Evolutionary conservation across 805 yeast genomes (phyloP), one percentile per base, ranked within the genome.

Genomic region (Myxozyma mucilagina): DNA sequence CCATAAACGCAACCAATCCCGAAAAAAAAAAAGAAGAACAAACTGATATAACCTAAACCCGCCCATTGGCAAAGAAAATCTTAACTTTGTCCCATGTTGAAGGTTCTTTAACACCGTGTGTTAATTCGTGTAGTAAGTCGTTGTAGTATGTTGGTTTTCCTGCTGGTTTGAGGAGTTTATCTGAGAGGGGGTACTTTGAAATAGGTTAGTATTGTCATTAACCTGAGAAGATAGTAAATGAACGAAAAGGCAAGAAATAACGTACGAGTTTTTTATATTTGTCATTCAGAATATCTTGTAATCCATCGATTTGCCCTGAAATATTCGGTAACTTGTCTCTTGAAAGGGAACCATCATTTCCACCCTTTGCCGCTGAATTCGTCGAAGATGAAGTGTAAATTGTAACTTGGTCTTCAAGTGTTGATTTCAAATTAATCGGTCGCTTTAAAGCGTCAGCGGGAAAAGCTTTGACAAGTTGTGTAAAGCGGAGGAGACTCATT

Each of bases 91-190:
- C 35, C 66, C 63, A 59, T 31, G 31, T n/a, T 36, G 61, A 42
- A 2, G 61, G 64, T 41, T 49, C 56, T n/a, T 16, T 38, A 18
- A 60, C 62, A 13, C 66, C 66, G 29, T 60, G 54, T 24, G 20
- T 47, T 13, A 66, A 43, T 20, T 67, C 67, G 11, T 53, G 29
- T n/a, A 16, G 38, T 11, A 66, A 47, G 16, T 38, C 34, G 13
- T 38, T 54, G 56, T 68, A 68, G 43, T 68, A 68, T 8, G 54
- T 51, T 10, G 70, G 70, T 24, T 68, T 63, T 36, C 69, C 63
- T 13, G 56, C 60, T 1, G 70, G 70, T 41, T 53, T 47, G 59
- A 67, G 39, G 4, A 63, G 42, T 18, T 61, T 65, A 47, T 67
- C 66, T 3, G 67, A 48, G 9, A 67, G 8, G 11, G 69, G 69